Evolutionary conservation across 2,329 filamentous ascomycete genomes (phyloP).

Genomic region (Rutstroemia sp.): DNA sequence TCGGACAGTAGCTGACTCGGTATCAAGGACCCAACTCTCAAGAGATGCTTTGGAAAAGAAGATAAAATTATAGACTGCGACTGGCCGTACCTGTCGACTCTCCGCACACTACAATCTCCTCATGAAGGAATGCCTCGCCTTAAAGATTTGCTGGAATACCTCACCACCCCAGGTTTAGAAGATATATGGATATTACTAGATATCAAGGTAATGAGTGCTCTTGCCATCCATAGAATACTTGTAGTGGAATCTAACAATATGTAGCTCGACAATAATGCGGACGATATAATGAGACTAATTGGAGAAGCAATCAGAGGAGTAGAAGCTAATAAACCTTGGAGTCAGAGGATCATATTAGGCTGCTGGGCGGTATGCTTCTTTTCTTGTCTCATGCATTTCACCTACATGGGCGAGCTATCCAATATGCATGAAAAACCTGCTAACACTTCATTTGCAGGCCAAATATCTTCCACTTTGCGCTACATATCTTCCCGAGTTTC

Average conservation of each 20-base stretch:
- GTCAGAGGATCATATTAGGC: constrained; percentile 66
- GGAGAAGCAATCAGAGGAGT: constrained; percentile 53
- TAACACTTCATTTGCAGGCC: constrained; percentile 35
- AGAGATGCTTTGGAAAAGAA: constrained; percentile 73
- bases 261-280: constrained; percentile 61
- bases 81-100: constrained; percentile 63
- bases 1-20: not conserved
- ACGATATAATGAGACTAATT: constrained; percentile 63
- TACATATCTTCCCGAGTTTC: constrained; percentile 54
- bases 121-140: constrained; percentile 67
- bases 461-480: constrained; percentile 60
- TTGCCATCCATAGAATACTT: not conserved
- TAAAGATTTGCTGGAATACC: constrained; percentile 63
- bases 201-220: constrained; percentile 58
- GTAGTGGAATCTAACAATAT: not conserved
- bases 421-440: not conserved
- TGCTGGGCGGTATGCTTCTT: constrained; percentile 61
- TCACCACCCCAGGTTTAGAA: constrained; percentile 56
- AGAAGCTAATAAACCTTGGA: constrained; percentile 52
- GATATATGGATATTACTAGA: constrained; percentile 78
- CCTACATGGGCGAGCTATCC: not conserved
- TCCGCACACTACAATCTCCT: constrained; percentile 61
- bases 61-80: constrained; percentile 67
- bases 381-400: not conserved
- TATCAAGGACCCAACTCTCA: constrained; percentile 61